A percentile compares a stretch with the other conserved stretches of the same genome.
Evolutionary conservation across 371 early-diverging fungal species (phyloP).

Genomic region (Apophysomyces variabilis): DNA sequence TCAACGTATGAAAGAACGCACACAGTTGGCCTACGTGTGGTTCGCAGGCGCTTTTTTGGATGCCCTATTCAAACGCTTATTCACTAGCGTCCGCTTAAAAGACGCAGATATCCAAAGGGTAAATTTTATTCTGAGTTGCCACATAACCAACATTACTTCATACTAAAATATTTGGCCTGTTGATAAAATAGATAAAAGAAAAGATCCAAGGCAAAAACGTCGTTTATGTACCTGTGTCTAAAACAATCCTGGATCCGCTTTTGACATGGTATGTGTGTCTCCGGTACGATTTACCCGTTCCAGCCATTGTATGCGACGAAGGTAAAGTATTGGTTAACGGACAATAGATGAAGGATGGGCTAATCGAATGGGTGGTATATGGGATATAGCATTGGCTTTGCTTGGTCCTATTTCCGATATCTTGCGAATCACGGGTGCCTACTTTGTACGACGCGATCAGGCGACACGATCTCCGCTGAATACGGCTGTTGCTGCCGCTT

Average conservation of each 20-base stretch:
- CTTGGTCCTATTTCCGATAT: constrained; percentile 55
- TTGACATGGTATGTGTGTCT: constrained; percentile 55
- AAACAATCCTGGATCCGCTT: constrained; percentile 49
- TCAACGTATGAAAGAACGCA: constrained; percentile 53
- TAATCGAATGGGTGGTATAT: not conserved
- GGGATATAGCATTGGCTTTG: constrained; percentile 38
- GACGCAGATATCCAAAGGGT: constrained; percentile 34
- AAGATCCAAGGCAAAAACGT: constrained; percentile 49
- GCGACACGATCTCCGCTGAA: constrained; percentile 47
- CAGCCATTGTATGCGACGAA: constrained; percentile 57
- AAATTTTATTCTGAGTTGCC: not conserved
- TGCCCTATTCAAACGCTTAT: constrained; percentile 43
- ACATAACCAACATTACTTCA: not conserved
- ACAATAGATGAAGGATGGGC: too few species aligned
- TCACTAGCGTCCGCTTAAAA: constrained; percentile 37
- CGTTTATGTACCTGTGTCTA: constrained; percentile 54
- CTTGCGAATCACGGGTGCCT: constrained; percentile 51
- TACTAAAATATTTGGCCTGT: too few species aligned
- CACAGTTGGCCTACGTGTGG: constrained; percentile 53
- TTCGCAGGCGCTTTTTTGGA: constrained; percentile 54
- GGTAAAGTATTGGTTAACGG: constrained; percentile 18
- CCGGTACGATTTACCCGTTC: constrained; percentile 49
- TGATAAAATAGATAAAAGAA: constrained; percentile 25
- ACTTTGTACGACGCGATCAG: constrained; percentile 49
- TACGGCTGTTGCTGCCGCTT: constrained; percentile 49